Conservation (phyloP, 2,329 filamentous ascomycete species). For the Colletotrichum falcatum region DNA sequence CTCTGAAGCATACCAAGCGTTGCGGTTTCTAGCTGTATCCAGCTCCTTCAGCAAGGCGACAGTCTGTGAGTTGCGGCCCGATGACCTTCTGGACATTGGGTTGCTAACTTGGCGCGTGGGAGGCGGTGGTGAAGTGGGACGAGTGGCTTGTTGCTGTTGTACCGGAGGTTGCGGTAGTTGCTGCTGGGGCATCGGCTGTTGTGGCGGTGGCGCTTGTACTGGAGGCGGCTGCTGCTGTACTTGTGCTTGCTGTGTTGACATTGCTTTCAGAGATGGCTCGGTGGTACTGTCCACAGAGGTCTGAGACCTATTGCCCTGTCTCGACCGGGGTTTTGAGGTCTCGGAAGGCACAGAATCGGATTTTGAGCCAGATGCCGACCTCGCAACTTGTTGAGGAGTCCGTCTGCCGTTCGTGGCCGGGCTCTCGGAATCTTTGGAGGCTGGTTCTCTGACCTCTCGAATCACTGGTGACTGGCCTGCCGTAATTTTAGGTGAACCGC, state of each 20-base stretch:
- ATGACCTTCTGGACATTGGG: constrained; percentile 69
- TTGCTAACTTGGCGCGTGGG: constrained; percentile 69
- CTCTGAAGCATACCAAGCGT: constrained; percentile 98
- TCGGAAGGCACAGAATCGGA: constrained; percentile 50
- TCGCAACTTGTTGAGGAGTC: constrained; percentile 67
- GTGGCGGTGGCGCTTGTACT: constrained; percentile 44
- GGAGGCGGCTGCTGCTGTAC: constrained; percentile 45
- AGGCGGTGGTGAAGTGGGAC: constrained; percentile 69
- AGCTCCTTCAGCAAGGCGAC: constrained; percentile 87
- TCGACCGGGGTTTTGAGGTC: constrained; percentile 50
- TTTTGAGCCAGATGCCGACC: constrained; percentile 53
- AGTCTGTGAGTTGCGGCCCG: constrained; percentile 73
- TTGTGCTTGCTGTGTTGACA: constrained; percentile 34
- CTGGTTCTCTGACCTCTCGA: constrained; percentile 50
- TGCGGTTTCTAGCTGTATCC: constrained; percentile 84
- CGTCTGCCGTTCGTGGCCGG: constrained; percentile 70
- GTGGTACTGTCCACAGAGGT: constrained; percentile 76
- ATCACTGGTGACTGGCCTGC: constrained; percentile 56
- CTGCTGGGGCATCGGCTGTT: constrained; percentile 46
- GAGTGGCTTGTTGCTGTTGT: constrained; percentile 53
- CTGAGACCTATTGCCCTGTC: constrained; percentile 66
- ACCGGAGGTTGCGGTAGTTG: constrained; percentile 32
- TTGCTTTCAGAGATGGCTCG: constrained; percentile 64
- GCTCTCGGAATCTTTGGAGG: constrained; percentile 60
- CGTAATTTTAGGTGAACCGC: constrained; percentile 52